phyloP scores from a whole-genome alignment of 2,329 filamentous ascomycete species.

The Coniosporium tulheliwenetii region DNA sequence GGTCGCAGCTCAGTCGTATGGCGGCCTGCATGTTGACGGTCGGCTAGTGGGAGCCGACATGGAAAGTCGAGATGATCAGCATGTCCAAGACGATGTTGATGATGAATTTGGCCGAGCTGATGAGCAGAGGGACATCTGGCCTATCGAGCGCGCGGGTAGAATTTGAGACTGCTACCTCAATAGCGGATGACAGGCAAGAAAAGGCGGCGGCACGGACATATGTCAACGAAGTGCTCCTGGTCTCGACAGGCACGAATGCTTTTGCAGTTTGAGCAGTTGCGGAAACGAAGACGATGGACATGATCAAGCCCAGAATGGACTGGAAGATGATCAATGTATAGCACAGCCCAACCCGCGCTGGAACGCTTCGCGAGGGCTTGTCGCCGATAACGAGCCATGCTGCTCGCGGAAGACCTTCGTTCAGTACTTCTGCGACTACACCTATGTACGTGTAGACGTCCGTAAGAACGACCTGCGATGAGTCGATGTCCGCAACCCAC shows the following conservation, averaged over 20 bases:
- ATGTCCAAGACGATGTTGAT: slow-evolving; percentile 54
- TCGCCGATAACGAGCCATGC: slow-evolving; percentile 57
- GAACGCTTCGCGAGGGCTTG: slow-evolving; percentile 33
- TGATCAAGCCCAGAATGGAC: slow-evolving; percentile 36
- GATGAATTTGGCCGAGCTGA: slow-evolving; percentile 46
- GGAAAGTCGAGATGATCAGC: slow-evolving; percentile 49
- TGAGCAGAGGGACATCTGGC: slow-evolving; percentile 52
- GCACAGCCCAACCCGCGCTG: slow-evolving; percentile 40
- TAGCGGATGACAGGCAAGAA: slow-evolving; percentile 42
- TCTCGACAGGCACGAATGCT: slow-evolving; percentile 46
- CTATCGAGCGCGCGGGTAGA: slow-evolving; percentile 51
- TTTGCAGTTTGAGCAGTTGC: slow-evolving; percentile 40
- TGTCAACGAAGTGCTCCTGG: slow-evolving; percentile 38
- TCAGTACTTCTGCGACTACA: slow-evolving; percentile 51
- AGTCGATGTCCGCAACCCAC: slow-evolving; percentile 55
- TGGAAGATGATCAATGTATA: slow-evolving; percentile 44
- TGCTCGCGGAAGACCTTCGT: slow-evolving; percentile 55
- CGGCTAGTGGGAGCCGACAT: slow-evolving; percentile 37
- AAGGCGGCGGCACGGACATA: slow-evolving; percentile 53
- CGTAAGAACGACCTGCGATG: slow-evolving; percentile 45
- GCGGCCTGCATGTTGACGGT: slow-evolving; percentile 49
- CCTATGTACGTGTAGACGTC: slow-evolving; percentile 56
- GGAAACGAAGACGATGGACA: slow-evolving; percentile 43
- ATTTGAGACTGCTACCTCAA: slow-evolving; percentile 46
- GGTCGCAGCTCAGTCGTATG: slow-evolving; percentile 46